These are phyloP conservation scores for Clathrospora elynae DNA, from an alignment of 2,329 filamentous ascomycete species.

Conservation along the genomic window DNA sequence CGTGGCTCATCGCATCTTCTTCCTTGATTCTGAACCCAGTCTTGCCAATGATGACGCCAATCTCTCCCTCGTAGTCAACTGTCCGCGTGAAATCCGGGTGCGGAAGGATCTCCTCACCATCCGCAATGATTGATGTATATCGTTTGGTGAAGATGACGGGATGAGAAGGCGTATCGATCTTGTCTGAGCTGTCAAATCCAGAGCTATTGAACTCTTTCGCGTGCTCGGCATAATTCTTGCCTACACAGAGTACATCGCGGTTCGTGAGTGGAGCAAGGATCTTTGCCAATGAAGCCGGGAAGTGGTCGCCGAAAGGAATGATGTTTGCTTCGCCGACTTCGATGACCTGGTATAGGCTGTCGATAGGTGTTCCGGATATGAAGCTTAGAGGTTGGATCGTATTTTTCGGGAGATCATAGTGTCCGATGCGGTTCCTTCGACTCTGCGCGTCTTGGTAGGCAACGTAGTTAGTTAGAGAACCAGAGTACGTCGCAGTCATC, in stretches of 20 bases:
- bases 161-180: conserved; percentile 57
- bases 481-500: no score
- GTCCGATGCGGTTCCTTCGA: no score
- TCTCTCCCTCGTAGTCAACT: conserved; percentile 62
- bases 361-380: conserved; percentile 54
- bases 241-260: conserved; percentile 60
- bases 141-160: conserved; percentile 64
- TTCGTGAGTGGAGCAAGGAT: conserved; percentile 56
- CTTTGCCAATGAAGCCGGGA: conserved; percentile 47
- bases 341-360: conserved; percentile 59
- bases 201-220: conserved; percentile 63
- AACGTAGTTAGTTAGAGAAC: no score
- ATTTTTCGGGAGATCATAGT: no score
- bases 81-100: conserved; percentile 57
- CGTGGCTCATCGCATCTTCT: conserved; percentile 55
- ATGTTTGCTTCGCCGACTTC: conserved; percentile 52
- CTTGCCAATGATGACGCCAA: conserved; percentile 62
- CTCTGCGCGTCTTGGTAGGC: no score
- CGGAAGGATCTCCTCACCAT: conserved; percentile 54
- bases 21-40: conserved; percentile 53
- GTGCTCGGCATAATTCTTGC: conserved; percentile 64
- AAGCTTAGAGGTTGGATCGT: no score
- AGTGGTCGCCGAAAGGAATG: conserved; percentile 38
- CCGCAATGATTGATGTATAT: conserved; percentile 58
- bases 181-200: conserved; percentile 62